Conservation (phyloP, 768 basidiomycete species). For the Hygrophoropsis aurantiaca region DNA sequence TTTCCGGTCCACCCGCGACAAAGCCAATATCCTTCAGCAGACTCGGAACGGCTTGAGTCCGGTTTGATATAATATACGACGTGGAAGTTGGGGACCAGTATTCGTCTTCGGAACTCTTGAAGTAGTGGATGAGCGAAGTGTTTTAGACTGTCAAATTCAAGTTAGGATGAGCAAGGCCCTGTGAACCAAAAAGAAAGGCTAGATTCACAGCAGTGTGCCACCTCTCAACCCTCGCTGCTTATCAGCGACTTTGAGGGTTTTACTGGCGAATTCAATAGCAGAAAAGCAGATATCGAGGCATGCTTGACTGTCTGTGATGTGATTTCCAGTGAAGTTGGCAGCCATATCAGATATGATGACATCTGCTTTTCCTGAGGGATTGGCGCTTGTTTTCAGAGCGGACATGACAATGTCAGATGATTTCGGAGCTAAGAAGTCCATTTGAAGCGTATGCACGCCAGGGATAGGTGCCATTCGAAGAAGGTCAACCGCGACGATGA, state of each 20-base stretch:
- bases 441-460: conserved; percentile 72
- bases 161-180: conserved; percentile 9
- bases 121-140: conserved; percentile 78
- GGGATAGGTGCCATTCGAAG: conserved; percentile 69
- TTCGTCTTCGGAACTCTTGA: conserved; percentile 58
- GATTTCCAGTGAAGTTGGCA: conserved; percentile 75
- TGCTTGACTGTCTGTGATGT: conserved; percentile 59
- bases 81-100: conserved; percentile 63
- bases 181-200: not conserved
- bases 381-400: conserved; percentile 30
- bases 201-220: conserved; percentile 50
- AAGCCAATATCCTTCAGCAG: conserved; percentile 83
- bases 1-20: conserved; percentile 68
- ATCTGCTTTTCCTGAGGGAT: conserved; percentile 56
- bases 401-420: conserved; percentile 47
- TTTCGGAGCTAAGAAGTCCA: conserved; percentile 69
- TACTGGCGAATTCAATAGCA: conserved; percentile 66
- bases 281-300: conserved; percentile 74
- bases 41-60: conserved; percentile 72
- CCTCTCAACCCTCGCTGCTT: conserved; percentile 43
- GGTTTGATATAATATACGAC: conserved; percentile 77
- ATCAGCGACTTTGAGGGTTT: conserved; percentile 48
- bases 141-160: conserved; percentile 60
- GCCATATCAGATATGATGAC: conserved; percentile 91
- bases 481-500: conserved; percentile 79